These are phyloP conservation scores for Sarocladiaceae sp. DNA, from an alignment of 2,329 filamentous ascomycete species.

Conservation along the genomic window DNA sequence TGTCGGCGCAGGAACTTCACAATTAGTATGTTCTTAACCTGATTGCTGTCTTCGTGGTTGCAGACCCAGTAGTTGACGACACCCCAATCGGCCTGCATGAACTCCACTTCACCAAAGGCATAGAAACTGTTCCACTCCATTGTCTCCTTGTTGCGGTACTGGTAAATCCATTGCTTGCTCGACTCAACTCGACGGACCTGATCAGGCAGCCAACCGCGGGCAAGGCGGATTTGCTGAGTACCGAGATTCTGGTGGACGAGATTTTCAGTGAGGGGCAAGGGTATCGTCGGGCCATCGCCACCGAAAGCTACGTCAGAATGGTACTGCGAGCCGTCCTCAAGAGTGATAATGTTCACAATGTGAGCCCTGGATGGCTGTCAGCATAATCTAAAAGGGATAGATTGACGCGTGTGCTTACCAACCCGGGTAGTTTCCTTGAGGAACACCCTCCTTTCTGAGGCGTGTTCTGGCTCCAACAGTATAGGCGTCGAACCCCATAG, in stretches of 20 bases:
- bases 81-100: slow-evolving; percentile 26
- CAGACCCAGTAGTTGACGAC: slow-evolving; percentile 16
- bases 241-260: slow-evolving; percentile 43
- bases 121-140: slow-evolving; percentile 58
- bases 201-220: slow-evolving; percentile 41
- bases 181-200: slow-evolving; percentile 27
- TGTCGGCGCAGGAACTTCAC: slow-evolving; percentile 11
- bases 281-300: slow-evolving; percentile 54
- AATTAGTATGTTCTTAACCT: slow-evolving; percentile 11
- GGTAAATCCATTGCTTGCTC: slow-evolving; percentile 58
- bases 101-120: slow-evolving; percentile 63
- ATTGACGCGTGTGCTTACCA: too few relatives aligned
- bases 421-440: slow-evolving; percentile 39
- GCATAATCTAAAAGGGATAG: background rate
- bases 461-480: slow-evolving; percentile 49
- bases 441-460: slow-evolving; percentile 32
- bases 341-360: slow-evolving; percentile 57
- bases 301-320: slow-evolving; percentile 63
- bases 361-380: slow-evolving; percentile 34
- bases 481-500: slow-evolving; percentile 49
- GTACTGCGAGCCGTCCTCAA: slow-evolving; percentile 44
- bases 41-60: slow-evolving; percentile 11
- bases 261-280: slow-evolving; percentile 47
- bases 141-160: slow-evolving; percentile 46
- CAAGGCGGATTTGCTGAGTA: slow-evolving; percentile 50